Evolutionary conservation across 345 rosid species (phyloP), one percentile per base, ranked within the genome.

Genomic region (Clausena lansium): DNA sequence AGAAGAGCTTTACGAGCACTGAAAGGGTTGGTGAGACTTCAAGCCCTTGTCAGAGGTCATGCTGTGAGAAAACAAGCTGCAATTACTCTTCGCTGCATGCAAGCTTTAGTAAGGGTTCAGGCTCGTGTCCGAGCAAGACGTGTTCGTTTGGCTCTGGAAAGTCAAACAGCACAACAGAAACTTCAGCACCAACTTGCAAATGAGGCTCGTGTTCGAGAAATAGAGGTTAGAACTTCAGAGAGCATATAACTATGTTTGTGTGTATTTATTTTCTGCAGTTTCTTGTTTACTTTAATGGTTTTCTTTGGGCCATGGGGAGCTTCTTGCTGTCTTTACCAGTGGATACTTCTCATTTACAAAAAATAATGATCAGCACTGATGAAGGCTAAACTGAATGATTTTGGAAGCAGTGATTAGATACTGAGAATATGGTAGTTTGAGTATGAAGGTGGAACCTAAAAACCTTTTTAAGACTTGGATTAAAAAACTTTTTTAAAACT

Each of bases 61-160:
- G 98, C 98, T 76, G 98, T 97, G 79, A 93, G 99, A 85, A 97
- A 97, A 83, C 98, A 97, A 86, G 99, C 99, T 81, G 99, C 99
- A 32, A 92, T 97, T 79, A 97, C 99, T 35, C 98, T 97, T 74
- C 94, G 98, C 79, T 93, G 99, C 83, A 97, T 97, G 99, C 98
- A 97, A 94, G 99, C 99, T 35, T 87, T 97, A 64, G 99, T 94
- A 74, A 93, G 98, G 83, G 99, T 97, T 85, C 99, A 97, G 86
- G 99, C 98, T 75, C 98, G 98, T 81, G 94, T 94, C 30, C 90
- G 98, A 14, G 98, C 99, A 58, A 91, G 99, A 83, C 98, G 94
- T 67, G 97, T 94, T 79, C 99, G 99, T 71, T 76, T 97, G 45
- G 90, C 98, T 38, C 83, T 97, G 87, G 98, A 97, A 85, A 88